These are phyloP conservation scores for Usnea hakonensis DNA, from an alignment of 495 filamentous ascomycete species.

Conservation along the genomic window DNA sequence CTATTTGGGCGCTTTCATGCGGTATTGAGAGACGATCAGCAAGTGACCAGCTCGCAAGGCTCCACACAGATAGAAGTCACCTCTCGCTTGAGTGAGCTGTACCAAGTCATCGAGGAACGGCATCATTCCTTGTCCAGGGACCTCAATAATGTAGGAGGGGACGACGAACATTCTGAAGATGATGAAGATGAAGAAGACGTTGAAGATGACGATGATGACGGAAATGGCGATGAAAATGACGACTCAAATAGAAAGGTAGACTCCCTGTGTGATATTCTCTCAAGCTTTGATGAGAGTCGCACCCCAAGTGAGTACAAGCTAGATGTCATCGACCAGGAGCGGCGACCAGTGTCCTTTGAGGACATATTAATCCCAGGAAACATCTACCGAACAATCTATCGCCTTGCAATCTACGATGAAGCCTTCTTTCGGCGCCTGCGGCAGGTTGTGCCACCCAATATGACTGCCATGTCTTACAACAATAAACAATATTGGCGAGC, in stretches of 20 bases:
- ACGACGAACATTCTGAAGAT: constrained; percentile 12
- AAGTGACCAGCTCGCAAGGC: not conserved
- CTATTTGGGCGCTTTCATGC: constrained; percentile 19
- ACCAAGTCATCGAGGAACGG: constrained; percentile 14
- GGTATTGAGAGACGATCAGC: constrained; percentile 2
- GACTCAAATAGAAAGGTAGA: constrained; percentile 33
- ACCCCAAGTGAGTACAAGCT: constrained; percentile 42
- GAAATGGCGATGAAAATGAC: not conserved
- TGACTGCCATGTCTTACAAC: constrained; percentile 43
- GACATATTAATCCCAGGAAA: constrained; percentile 43
- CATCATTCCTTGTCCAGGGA: constrained; percentile 3
- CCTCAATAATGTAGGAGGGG: constrained; percentile 8
- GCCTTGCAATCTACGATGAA: constrained; percentile 42
- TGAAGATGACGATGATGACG: not conserved
- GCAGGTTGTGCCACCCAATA: constrained; percentile 40
- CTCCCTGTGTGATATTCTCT: constrained; percentile 43
- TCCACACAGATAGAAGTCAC: constrained; percentile 6
- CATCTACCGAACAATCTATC: constrained; percentile 45
- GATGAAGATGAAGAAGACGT: not conserved
- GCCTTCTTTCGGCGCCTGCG: constrained; percentile 39
- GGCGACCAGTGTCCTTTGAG: constrained; percentile 28
- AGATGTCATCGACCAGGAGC: constrained; percentile 32
- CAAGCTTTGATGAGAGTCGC: constrained; percentile 37
- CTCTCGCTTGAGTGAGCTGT: constrained; percentile 11
- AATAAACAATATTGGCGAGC: constrained; percentile 37